Percentiles rank a stretch among this genome's conserved stretches.
These are phyloP conservation scores for Wickerhamomyces chambardii DNA, from an alignment of 805 yeast species.

Conservation along the genomic window DNA sequence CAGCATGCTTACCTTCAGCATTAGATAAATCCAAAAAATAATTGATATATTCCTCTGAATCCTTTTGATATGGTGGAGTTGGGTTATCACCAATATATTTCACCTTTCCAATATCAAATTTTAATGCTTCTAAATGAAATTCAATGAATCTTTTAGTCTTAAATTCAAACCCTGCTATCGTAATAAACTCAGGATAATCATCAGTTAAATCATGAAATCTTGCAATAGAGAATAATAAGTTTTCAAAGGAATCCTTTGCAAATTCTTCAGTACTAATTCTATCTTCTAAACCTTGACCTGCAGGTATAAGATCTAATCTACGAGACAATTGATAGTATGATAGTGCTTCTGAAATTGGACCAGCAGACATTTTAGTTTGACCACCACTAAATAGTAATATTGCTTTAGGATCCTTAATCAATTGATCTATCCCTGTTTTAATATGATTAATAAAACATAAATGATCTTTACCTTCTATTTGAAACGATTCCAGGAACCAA, in stretches of 20 bases:
- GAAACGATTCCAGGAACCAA: conserved; percentile 66
- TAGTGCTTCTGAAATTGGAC: conserved; percentile 50
- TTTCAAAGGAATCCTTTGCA: conserved; percentile 77
- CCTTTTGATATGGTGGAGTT: conserved; percentile 24
- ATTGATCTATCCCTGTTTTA: conserved; percentile 26
- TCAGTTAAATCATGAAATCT: conserved; percentile 38
- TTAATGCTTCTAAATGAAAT: conserved; percentile 45
- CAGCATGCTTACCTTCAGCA: conserved; percentile 46
- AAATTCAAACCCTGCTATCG: conserved; percentile 69
- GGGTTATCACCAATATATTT: conserved; percentile 55
- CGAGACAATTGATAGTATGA: conserved; percentile 43
- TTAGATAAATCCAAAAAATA: conserved; percentile 39
- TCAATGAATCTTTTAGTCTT: conserved; percentile 51
- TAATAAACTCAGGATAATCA: conserved; percentile 39
- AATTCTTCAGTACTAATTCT: conserved; percentile 50
- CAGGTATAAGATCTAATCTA: conserved; percentile 15
- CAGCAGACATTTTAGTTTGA: conserved; percentile 49
- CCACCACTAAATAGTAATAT: conserved; percentile 56
- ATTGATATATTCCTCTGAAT: conserved; percentile 12
- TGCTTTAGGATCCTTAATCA: conserved; percentile 22
- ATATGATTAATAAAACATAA: conserved; percentile 57
- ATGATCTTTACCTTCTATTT: conserved; percentile 62
- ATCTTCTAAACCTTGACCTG: conserved; percentile 2
- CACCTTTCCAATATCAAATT: conserved; percentile 26
- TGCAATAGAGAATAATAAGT: conserved; percentile 52